Base-by-base conservation (phyloP, 2,329 filamentous ascomycete genomes). In the Pseudogymnoascus sp. region DNA sequence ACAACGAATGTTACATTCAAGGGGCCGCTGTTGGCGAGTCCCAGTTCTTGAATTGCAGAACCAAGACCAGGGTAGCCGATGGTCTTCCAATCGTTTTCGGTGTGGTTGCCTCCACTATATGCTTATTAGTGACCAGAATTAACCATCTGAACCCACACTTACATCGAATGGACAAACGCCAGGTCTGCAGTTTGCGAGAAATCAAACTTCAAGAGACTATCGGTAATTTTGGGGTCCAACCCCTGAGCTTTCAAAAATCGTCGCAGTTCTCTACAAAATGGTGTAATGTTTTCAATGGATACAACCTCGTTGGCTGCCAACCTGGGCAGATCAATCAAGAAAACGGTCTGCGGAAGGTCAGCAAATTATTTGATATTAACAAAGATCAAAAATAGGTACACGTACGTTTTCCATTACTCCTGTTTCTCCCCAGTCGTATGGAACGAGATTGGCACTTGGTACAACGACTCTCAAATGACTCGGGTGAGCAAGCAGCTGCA, bases 341-440 rank as follows among this genome's bases (percentile, higher is more conserved):
- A 97, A 6, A 93, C 85, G 69, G 87, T 88, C 87, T 89, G 63
- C 28, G 63, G 21, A 23, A 2, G 18, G 23, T 64, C 43, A 59
- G 64, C 68, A 70, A 14, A 14, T 11, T 31, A 11, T 43, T 36
- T 37, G 42, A 8, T 7, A 60, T 25, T 53, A 37, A 25, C 25
- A 14, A 59, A 23, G 8, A 36, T 67, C 36, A 18, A 61, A 42
- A 49, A 66, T 37, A 31, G 9, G 1, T 18, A 31, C 40, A 73
- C 81, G 64, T 71, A 88, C 88, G 74, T 96, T 97, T 75, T 97
- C 93, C 86, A 96, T 89, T 1, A 87, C 76, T 1, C 64, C 64
- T 23, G 81, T 82, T 73, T 96, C 91, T 8, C 93, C 93, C 93
- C 95, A 97, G 72, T 99, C 93, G 70, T 90, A 91, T 6, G 85